Percentiles rank a stretch among this genome's conserved stretches.
Evolutionary conservation across 1,139 yeast genomes (phyloP).

Genomic region (Yamadazyma jaroonii): DNA sequence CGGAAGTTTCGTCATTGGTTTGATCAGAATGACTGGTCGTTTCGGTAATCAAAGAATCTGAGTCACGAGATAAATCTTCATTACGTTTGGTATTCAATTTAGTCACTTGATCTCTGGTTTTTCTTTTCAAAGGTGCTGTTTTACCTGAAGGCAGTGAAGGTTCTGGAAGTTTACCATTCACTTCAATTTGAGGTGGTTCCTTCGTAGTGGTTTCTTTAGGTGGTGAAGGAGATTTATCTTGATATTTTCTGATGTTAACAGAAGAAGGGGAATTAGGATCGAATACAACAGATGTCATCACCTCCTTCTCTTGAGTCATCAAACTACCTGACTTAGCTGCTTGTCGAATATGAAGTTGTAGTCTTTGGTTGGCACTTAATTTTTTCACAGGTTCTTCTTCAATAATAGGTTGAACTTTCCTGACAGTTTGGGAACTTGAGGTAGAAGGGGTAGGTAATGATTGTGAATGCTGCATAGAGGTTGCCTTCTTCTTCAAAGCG

Average conservation of each 20-base stretch:
- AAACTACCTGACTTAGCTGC: constrained; percentile 41
- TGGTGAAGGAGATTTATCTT: constrained; percentile 12
- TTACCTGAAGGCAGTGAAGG: background rate
- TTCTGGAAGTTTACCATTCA: background rate
- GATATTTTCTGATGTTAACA: constrained; percentile 22
- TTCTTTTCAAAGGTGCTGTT: constrained; percentile 12
- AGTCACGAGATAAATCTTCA: constrained; percentile 17
- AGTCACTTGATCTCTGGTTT: constrained; percentile 32
- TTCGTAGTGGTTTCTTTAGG: background rate
- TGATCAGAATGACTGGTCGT: background rate
- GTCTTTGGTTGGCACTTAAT: constrained; percentile 38
- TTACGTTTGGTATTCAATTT: constrained; percentile 32
- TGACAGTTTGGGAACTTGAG: constrained; percentile 1
- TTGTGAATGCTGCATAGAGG: background rate
- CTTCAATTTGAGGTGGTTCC: background rate
- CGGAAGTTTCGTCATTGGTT: constrained; percentile 1
- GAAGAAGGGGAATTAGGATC: constrained; percentile 39
- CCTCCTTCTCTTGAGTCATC: constrained; percentile 39
- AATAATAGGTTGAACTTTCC: constrained; percentile 2
- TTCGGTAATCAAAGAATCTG: constrained; percentile 2
- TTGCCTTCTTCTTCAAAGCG: constrained; percentile 23
- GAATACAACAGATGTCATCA: constrained; percentile 34
- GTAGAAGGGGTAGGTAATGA: background rate
- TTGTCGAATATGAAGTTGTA: constrained; percentile 38
- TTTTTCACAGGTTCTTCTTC: constrained; percentile 4